Conservation (phyloP, 2,329 filamentous ascomycete genomes). For the Fusarium abutilonis region DNA sequence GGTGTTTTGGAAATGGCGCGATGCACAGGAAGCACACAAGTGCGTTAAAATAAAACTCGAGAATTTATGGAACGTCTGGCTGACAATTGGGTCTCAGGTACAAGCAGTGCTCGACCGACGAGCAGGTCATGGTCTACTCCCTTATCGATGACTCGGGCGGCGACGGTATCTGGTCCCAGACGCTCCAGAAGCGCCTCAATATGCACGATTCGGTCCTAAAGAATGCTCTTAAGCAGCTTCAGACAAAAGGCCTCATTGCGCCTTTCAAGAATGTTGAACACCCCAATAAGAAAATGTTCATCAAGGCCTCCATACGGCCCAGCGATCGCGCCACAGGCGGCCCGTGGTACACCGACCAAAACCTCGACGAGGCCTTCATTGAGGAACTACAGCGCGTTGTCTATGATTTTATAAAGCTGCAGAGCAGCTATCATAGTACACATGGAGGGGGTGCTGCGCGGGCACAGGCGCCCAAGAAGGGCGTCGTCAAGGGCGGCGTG, state of each 20-base stretch:
- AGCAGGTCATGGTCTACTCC: conserved; percentile 85
- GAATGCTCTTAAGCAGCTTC: conserved; percentile 83
- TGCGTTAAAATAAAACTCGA: conserved; percentile 47
- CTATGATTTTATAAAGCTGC: conserved; percentile 75
- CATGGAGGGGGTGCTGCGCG: conserved; percentile 48
- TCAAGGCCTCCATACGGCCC: conserved; percentile 84
- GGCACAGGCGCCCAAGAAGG: conserved; percentile 65
- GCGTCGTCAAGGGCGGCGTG: conserved; percentile 60
- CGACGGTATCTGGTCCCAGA: conserved; percentile 91
- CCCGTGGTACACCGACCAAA: conserved; percentile 92
- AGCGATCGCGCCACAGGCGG: conserved; percentile 92
- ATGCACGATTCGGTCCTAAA: conserved; percentile 86
- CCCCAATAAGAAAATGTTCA: conserved; percentile 94
- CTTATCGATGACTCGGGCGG: conserved; percentile 86
- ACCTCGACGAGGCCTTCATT: conserved; percentile 89
- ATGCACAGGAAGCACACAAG: conserved; percentile 70
- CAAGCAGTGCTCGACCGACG: conserved; percentile 71
- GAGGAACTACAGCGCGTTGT: conserved; percentile 77
- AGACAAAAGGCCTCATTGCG: conserved; percentile 83
- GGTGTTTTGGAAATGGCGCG: conserved; percentile 66
- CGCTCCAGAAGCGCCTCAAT: conserved; percentile 80
- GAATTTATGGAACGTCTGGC: neutral
- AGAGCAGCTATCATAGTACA: conserved; percentile 72
- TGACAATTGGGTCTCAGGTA: conserved; percentile 56
- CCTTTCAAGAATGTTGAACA: conserved; percentile 92